phyloP scores from a whole-genome alignment of 345 rosid genomes.

The Limnanthes douglasii region DNA sequence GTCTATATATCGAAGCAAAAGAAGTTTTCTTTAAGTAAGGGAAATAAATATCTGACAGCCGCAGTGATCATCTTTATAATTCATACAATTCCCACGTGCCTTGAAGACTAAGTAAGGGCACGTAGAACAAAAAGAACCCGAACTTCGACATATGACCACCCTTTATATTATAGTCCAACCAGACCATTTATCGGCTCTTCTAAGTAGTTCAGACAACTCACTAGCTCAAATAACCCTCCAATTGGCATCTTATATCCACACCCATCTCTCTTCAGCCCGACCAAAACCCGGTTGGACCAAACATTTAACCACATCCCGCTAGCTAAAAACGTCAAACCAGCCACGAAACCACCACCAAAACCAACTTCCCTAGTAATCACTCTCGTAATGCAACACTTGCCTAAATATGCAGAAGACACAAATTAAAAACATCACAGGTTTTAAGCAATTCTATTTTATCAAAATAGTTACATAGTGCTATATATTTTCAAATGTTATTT shows the following conservation, averaged over 20 bases:
- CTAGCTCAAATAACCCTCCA: constrained; percentile 72
- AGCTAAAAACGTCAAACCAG: constrained; percentile 34
- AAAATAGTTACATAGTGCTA: no score
- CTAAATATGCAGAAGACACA: constrained; percentile 13
- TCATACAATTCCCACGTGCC: constrained; percentile 41
- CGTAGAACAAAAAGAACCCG: constrained; percentile 62
- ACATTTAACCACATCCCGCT: constrained; percentile 59
- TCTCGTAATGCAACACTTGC: constrained; percentile 66
- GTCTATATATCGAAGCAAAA: no score
- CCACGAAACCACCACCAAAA: constrained; percentile 43
- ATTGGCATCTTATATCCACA: constrained; percentile 67
- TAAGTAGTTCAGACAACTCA: constrained; percentile 76
- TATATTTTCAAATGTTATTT: no score
- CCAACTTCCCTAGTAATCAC: constrained; percentile 28
- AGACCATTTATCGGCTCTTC: constrained; percentile 79
- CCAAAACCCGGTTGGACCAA: constrained; percentile 53
- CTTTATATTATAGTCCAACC: constrained; percentile 90
- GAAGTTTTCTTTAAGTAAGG: no score
- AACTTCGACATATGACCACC: constrained; percentile 73
- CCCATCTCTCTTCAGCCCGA: constrained; percentile 44
- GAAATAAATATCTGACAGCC: no score
- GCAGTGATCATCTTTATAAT: constrained; percentile 66
- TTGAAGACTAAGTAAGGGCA: constrained; percentile 70
- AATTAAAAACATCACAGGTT: not conserved
- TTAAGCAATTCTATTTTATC: no score